Evolutionary conservation across 176 grass and related monocot species (phyloP), one percentile per base, ranked within the genome.

Genomic region (Aegilops longissima): DNA sequence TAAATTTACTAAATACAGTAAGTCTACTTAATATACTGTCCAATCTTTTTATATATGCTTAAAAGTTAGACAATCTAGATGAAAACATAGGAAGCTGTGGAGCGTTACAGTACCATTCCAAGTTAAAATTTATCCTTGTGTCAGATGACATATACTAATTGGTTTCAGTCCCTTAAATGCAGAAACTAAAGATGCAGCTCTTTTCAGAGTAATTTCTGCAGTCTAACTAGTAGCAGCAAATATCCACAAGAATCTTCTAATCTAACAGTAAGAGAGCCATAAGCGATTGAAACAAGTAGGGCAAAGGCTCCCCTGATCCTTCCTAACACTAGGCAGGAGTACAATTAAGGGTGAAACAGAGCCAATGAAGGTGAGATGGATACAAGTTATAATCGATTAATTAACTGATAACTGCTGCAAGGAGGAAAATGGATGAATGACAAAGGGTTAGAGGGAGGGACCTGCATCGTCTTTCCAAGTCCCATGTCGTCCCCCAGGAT

Each of bases 391-490:
- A 72, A 23, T 72, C 38, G 44, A 25, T 9, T 5, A 4, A 17
- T 27, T 17, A 39, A 16, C n/a, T 54, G 16, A 54, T 12, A 27
- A 23, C 18, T 9, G 25, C 16, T 49, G 18, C 3, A 18, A 49
- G 23, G 72, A 75, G 6, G 6, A 18, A 45, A 44, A 30, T 75
- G 42, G 3, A 51, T 29, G 2, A 58, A 20, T 18, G 16, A 0
- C 17, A 18, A 56, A 56, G n/a, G 71, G 45, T 51, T 75, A 75
- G 35, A 56, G 40, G 40, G 9, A 17, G 36, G 69, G 65, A 92
- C 96, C 96, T 96, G 93, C 96, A 96, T 93, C 12, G 93, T 98
- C 92, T 98, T 98, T 73, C 96, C 96, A 29, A 98, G 90, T 1
- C 96, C 96, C 96, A 98, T 98, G 69, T 98, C 96, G 85, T 98